phyloP scores from a whole-genome alignment of 768 basidiomycete species.

The Boletus vermiculosoides region DNA sequence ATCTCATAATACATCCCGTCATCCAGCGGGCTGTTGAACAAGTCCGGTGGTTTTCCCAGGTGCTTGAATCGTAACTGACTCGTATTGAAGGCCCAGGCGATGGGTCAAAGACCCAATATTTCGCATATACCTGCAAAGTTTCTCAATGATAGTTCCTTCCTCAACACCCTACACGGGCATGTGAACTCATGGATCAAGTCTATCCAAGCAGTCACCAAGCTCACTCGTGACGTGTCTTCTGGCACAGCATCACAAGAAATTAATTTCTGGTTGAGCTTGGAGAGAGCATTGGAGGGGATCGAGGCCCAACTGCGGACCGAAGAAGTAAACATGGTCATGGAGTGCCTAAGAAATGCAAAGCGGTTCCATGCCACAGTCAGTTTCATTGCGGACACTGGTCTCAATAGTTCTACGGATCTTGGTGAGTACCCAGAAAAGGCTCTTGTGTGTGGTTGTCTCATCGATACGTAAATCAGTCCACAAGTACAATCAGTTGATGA shows the following conservation, averaged over 20 bases:
- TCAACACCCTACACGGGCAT: conserved; percentile 89
- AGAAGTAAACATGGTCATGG: conserved; percentile 90
- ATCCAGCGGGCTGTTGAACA: conserved; percentile 87
- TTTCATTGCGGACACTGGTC: conserved; percentile 95
- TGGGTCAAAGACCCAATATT: conserved; percentile 64
- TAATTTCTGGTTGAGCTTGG: conserved; percentile 97
- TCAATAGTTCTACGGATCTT: conserved; percentile 89
- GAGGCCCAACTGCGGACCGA: conserved; percentile 90
- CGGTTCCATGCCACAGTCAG: conserved; percentile 96
- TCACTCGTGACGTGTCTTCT: conserved; percentile 88
- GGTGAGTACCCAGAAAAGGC: conserved; percentile 44
- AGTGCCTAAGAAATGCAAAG: conserved; percentile 92
- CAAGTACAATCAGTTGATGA: conserved; percentile 98
- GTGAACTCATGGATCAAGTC: conserved; percentile 99
- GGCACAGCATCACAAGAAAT: conserved; percentile 98
- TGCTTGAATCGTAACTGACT: conserved; percentile 32
- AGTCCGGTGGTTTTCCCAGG: conserved; percentile 26
- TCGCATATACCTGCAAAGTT: conserved; percentile 71
- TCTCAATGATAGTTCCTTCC: conserved; percentile 84
- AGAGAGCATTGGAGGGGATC: conserved; percentile 90
- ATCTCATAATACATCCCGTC: conserved; percentile 85
- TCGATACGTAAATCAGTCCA: conserved; percentile 58
- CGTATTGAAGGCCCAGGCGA: conserved; percentile 41
- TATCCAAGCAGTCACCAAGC: conserved; percentile 93
- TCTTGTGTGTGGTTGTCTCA: neutral